Evolutionary conservation across 2,329 filamentous ascomycete species (phyloP).

Genomic region (Penicillium sp.): DNA sequence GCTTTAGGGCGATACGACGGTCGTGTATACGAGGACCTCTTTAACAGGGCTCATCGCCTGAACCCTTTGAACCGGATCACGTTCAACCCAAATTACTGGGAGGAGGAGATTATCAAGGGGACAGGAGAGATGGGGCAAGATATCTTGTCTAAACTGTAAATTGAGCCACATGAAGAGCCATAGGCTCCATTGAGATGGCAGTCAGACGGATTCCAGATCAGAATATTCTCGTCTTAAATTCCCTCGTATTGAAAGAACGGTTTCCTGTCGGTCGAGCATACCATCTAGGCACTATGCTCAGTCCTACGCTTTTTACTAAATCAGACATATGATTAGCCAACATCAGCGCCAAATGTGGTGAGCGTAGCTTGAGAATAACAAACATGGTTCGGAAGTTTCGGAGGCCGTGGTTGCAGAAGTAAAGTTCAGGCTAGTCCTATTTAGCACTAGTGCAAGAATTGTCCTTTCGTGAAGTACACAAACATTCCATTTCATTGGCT

Average conservation of each 20-base stretch:
- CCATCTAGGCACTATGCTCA: too few relatives aligned
- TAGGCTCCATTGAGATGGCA: too few relatives aligned
- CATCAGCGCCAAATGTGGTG: background rate
- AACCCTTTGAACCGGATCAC: conserved; percentile 57
- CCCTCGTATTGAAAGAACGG: too few relatives aligned
- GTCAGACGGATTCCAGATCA: too few relatives aligned
- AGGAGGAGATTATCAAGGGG: conserved; percentile 34
- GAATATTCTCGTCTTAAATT: too few relatives aligned
- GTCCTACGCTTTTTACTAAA: too few relatives aligned
- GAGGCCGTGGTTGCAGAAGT: background rate
- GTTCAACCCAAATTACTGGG: conserved; percentile 49
- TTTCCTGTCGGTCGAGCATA: too few relatives aligned
- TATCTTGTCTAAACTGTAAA: conserved; percentile 26
- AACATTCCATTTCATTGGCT: background rate
- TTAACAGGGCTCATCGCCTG: conserved; percentile 54
- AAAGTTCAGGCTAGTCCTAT: background rate
- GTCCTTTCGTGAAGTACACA: background rate
- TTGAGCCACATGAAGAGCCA: too few relatives aligned
- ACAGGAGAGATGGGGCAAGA: conserved; percentile 19
- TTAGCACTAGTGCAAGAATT: background rate
- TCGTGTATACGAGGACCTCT: conserved; percentile 58
- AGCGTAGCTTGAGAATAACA: background rate
- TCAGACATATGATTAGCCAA: too few relatives aligned
- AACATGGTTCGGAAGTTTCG: conserved; percentile 2
- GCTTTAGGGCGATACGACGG: conserved; percentile 57